Evolutionary conservation across 1,139 yeast species (phyloP), one percentile per base, ranked within the genome.

Genomic region (Arxiozyma slooffiae): DNA sequence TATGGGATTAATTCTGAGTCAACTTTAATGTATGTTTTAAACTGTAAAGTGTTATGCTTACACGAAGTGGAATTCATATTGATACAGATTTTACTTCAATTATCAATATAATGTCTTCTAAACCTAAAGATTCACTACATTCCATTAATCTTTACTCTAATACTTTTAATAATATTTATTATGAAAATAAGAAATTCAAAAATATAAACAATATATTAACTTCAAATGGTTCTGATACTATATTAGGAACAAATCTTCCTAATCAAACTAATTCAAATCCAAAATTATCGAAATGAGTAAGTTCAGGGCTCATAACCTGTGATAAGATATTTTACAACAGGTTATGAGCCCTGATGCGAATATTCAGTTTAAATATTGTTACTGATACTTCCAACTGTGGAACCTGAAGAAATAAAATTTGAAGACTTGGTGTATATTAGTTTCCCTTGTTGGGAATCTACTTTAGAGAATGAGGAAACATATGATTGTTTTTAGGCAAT

Each of bases 61-160:
- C 85, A 30, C 95, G 85, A 56, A 86, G 81, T 66, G 98, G 97
- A 1, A 84, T 80, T 59, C 95, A 96, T 0, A 81, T 80, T 53
- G 79, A 78, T 55, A 76, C 89, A 53, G 96, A 89, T 50, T 64
- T 71, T 5, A 71, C 71, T 41, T 67, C 74, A 2, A 63, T 81
- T 38, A 71, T 58, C 3, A 50, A 58, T 1, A 55, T 55, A 44
- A 56, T 64, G 57, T 58, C 65, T 3, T 50, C 52, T 24, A 59
- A 60, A 50, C 65, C 66, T 17, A 36, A 49, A 6, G 53, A 55
- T 34, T 40, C 21, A n/a, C 23, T 38, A 38, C 34, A 44, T 17
- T 38, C 40, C 20, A 41, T 23, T 14, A 18, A 24, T 18, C 36
- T 39, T n/a, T 39, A 39, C 36, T 22, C 38, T 21, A 37, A 30